A percentile compares a stretch with the other conserved stretches of the same genome.
Evolutionary conservation across 768 basidiomycete species (phyloP).

Genomic region (Leccinellum rugosiceps): DNA sequence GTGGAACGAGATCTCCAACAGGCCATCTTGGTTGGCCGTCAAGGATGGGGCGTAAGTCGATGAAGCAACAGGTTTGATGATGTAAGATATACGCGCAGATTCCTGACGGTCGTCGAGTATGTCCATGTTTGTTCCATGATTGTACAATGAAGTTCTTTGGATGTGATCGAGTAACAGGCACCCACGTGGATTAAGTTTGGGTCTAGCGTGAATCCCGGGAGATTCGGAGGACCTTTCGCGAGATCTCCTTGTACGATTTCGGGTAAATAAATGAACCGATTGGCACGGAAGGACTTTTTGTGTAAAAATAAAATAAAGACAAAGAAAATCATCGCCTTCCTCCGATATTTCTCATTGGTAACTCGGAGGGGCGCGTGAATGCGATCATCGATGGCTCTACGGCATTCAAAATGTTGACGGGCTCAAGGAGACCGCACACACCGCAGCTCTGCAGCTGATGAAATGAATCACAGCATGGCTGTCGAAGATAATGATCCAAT

Average conservation of each 20-base stretch:
- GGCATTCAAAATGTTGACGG: background rate
- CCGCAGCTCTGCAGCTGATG: background rate
- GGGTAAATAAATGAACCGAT: too few species aligned
- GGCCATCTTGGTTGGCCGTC: background rate
- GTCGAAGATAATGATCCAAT: background rate
- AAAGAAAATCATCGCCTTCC: too few species aligned
- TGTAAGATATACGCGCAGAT: background rate
- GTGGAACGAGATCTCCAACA: constrained; percentile 47
- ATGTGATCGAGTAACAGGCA: too few species aligned
- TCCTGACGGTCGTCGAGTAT: background rate
- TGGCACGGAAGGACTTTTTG: too few species aligned
- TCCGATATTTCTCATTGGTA: too few species aligned
- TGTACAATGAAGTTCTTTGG: too few species aligned
- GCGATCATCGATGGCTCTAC: too few species aligned
- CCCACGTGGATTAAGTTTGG: too few species aligned
- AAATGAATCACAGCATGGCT: background rate
- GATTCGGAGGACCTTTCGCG: background rate
- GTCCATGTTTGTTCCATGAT: too few species aligned
- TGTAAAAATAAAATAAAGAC: too few species aligned
- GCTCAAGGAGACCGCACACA: background rate
- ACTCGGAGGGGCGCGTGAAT: too few species aligned
- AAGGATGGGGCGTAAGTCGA: background rate
- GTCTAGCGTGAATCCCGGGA: background rate
- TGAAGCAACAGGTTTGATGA: background rate
- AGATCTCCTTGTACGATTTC: background rate